Percentiles rank a stretch among this genome's conserved stretches.
These are phyloP conservation scores for Panicum hallii DNA, from an alignment of 202 grass and related monocot species.

Conservation along the genomic window DNA sequence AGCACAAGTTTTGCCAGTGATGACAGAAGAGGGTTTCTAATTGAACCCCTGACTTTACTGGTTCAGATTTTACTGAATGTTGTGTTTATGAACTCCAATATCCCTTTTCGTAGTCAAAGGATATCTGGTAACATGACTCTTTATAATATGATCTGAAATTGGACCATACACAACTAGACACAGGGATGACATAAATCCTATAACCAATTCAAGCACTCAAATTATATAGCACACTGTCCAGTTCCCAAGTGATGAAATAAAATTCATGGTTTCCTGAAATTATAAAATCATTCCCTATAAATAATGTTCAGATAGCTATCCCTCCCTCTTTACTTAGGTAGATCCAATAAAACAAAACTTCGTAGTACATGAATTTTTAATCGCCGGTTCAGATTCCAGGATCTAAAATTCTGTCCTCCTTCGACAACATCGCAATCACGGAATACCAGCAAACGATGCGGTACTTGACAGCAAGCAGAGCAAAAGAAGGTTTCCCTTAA, in stretches of 20 bases:
- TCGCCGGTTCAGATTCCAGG: not conserved
- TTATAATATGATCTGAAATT: not conserved
- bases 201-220: not conserved
- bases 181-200: not conserved
- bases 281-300: not conserved
- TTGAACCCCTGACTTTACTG: not conserved
- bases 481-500: not conserved
- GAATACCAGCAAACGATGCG: not conserved
- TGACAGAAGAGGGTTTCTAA: not conserved
- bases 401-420: constrained; percentile 29
- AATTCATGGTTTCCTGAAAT: not conserved
- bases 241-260: not conserved
- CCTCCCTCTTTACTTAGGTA: not conserved
- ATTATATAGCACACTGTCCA: not conserved
- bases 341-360: constrained; percentile 12
- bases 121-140: not conserved
- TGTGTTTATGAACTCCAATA: not conserved
- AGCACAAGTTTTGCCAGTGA: not conserved
- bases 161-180: not conserved
- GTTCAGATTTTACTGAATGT: not conserved
- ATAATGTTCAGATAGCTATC: not conserved
- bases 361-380: not conserved
- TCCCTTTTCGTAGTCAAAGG: not conserved
- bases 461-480: not conserved
- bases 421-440: constrained; percentile 8